phyloP scores from a whole-genome alignment of 257 asterid genomes.

The Nicotiana undulata region DNA sequence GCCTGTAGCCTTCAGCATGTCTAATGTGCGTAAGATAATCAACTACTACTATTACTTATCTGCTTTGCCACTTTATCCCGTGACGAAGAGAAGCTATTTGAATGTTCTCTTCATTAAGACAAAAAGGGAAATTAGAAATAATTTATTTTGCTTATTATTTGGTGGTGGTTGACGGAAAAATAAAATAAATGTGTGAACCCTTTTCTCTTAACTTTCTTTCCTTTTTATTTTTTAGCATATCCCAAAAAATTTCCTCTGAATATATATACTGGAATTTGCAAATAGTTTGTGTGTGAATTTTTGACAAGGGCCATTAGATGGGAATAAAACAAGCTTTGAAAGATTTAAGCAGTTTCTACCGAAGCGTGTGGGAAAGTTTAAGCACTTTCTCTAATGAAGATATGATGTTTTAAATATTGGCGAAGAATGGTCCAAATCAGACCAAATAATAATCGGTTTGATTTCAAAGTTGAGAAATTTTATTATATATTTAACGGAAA shows the following conservation, averaged over 20 bases:
- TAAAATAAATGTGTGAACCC: neutral
- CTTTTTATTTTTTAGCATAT: neutral
- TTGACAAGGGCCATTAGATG: neutral
- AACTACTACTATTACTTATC: neutral
- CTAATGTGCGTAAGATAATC: conserved; percentile 46
- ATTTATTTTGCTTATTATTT: neutral
- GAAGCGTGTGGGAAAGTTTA: neutral
- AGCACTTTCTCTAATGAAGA: neutral
- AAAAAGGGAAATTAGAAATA: neutral
- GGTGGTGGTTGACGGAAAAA: neutral
- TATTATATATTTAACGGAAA: too few species aligned
- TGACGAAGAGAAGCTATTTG: neutral
- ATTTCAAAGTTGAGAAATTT: neutral
- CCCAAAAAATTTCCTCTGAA: neutral
- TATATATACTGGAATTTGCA: neutral
- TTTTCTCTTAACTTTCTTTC: neutral
- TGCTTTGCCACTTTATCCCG: neutral
- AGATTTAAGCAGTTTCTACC: neutral
- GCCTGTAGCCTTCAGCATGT: conserved; percentile 60
- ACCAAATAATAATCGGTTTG: neutral
- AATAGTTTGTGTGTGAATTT: neutral
- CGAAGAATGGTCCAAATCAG: neutral
- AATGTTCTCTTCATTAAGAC: neutral
- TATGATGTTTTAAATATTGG: neutral
- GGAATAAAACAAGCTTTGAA: neutral